Evolutionary conservation across 352 stramenopile species (phyloP).

Genomic region (Phytophthora hibernalis): DNA sequence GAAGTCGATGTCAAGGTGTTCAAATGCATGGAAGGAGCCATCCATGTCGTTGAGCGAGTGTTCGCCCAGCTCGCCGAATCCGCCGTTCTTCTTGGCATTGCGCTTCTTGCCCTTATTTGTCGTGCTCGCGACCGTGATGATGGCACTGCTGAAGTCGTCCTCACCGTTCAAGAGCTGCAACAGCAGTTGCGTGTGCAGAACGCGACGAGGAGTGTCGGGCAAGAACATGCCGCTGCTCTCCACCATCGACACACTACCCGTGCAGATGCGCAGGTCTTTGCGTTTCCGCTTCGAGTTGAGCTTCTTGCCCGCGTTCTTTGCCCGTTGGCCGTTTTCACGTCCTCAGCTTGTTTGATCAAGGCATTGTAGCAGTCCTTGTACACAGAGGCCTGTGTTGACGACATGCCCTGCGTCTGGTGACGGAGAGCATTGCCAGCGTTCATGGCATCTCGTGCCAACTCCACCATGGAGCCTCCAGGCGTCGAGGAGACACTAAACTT

Average conservation of each 20-base stretch:
- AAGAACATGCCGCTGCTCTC: conserved; percentile 78
- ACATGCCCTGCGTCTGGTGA: conserved; percentile 53
- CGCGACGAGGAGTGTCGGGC: conserved; percentile 73
- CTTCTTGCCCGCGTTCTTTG: conserved; percentile 59
- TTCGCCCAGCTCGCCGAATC: conserved; percentile 20
- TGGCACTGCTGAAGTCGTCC: conserved; percentile 39
- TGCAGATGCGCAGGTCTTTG: conserved; percentile 87
- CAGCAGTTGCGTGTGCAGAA: conserved; percentile 83
- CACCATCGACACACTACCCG: conserved; percentile 32
- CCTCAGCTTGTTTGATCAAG: conserved; percentile 68
- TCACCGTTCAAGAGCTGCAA: conserved; percentile 76
- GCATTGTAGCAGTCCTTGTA: conserved; percentile 85
- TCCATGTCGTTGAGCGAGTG: conserved; percentile 66
- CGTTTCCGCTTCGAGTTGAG: conserved; percentile 78
- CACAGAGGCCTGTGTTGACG: conserved; percentile 64
- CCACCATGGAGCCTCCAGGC: conserved; percentile 34
- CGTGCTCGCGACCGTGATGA: conserved; percentile 36
- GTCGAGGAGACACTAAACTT: conserved; percentile 45
- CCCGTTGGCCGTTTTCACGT: conserved; percentile 22
- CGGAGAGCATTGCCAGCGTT: conserved; percentile 43
- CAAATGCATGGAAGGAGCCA: conserved; percentile 75
- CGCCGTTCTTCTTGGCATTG: conserved; percentile 38
- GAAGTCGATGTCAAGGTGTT: conserved; percentile 89
- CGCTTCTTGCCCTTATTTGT: conserved; percentile 76
- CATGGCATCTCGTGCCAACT: conserved; percentile 39